Evolutionary conservation across 768 basidiomycete species (phyloP), one percentile per base, ranked within the genome.

Genomic region (Suillus occidentalis): DNA sequence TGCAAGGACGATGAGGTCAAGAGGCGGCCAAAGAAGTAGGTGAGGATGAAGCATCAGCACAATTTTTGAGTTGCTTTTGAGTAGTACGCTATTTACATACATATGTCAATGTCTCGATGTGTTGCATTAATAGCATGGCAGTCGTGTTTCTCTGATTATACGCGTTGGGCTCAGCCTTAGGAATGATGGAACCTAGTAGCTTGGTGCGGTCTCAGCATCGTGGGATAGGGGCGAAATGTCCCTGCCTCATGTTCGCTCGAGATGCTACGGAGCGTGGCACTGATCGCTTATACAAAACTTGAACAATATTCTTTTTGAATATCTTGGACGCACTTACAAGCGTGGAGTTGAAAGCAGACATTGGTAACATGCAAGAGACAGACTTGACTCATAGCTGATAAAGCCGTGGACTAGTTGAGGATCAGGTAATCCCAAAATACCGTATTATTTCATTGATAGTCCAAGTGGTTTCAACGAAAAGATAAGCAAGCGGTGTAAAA

Each of bases 1-100:
- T 90, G 89, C 81, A 93, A 92, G 76, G 91, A 94, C 60, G 92
- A 94, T 25, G 92, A 94, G 76, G 90, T 94, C 63, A 91, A 86
- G 78, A 90, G 89, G 80, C 80, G 84, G 63, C 75, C 75, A 22
- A 76, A 76, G 63, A 77, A 77, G 64, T 76, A 77, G 62, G 60
- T 8, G 28, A 34, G 3, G 62, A 62, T 14, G 22, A 34, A 12
- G 36, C 20, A 9, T 13, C 25, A 3, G 25, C 25, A 59, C 40
- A 59, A 25, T 59, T 22, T 55, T 42, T 42, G 40, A 59, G 40
- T 40, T 40, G 37, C 57, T 25, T 28, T 40, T 31, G 58, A 59
- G 58, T 59, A 59, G 58, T 59, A 59, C 58, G 40, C 40, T 59
- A 59, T 59, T 40, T 59, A 59, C 56, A 34, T 60, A 9, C 49